Base-by-base conservation (phyloP, 352 stramenopile species). In the Aphanomyces euteiches region DNA sequence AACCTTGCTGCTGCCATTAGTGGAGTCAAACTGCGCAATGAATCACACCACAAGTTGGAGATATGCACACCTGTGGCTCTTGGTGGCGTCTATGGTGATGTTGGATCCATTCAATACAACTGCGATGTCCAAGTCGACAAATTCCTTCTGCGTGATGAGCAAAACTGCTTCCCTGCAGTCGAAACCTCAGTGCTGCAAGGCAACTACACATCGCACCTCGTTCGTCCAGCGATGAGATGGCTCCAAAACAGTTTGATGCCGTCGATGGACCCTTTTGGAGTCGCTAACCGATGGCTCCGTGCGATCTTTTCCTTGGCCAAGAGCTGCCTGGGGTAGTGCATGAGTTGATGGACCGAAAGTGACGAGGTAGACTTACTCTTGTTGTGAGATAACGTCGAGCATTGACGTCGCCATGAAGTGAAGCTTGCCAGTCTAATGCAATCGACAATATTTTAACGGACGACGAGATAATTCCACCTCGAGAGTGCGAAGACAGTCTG, bases 61-160 rank as follows among this genome's bases (percentile, higher is more conserved):
- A 34, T 65, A 2, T 5, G n/a, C 19, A 37, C 17, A 70, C 64
- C 21, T 56, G 40, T 61, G 53, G 64, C 64, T 70, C 38, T 64
- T 50, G 3, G 7, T 54, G 4, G 37, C 1, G 12, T 70, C 47
- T 21, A 70, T 12, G 10, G 64, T 61, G 37, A 70, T 70, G 2
- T 28, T 28, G n/a, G 48, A 19, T 19, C 53, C 53, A 21, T 53
- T 47, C 4, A 15, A 12, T 15, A 0, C 47, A 36, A 48, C 67
- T 17, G 83, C 78, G 1, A 91, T 56, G 54, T 93, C 90, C 40
- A 93, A 75, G 56, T 92, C 86, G 43, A 77, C 53, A 64, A 93
- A 92, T 4, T 71, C 73, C 45, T 90, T 80, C 5, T 82, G 72
- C 36, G 80, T 83, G 19, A 93, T 71, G 79, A 85, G 89, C 7